Evolutionary conservation across 177 flowering plant species (phyloP), one percentile per base, ranked within the genome.

Genomic region (Vitis hybrid): DNA sequence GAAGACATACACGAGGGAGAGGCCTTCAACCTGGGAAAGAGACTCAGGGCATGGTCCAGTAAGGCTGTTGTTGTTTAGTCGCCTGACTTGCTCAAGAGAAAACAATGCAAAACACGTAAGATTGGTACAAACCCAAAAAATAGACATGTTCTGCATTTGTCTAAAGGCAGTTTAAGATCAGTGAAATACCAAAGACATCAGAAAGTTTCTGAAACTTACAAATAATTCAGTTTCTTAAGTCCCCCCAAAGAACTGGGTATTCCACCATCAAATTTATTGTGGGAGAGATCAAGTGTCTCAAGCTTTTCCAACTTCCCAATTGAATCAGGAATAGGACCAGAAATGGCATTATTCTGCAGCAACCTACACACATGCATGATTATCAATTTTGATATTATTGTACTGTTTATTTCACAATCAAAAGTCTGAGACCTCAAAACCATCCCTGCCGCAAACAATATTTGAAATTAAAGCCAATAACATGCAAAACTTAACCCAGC

Each of bases 211-310:
- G 58, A 35, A 73, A 79, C 93, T 87, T 81, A 96, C 99, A 96
- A 77, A 76, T 89, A 96, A 73, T 92, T 91, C 18, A 96, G 86
- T 80, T 85, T 83, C 73, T 70, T 83, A 61, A 96, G 87, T 67
- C 84, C 68, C 32, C 97, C 99, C 61, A 91, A 27, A 51, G 98
- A 91, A 82, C 74, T 70, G 2, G 99, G 99, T 65, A 95, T 87
- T 70, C 61, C 84, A 46, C 98, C 97, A 68, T 30, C 80, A 63
- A 93, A 85, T 19, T 67, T 62, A 75, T 95, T 95, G 79, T 81
- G 85, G 65, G 99, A 95, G 75, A 95, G 92, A 78, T 95, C 98
- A 62, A 95, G 93, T 14, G 91, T 85, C 72, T 89, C 86, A 70
- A 95, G 92, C 85, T 87, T 95, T 79, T 79, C 87, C 72, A 95